These are phyloP conservation scores for Hyaloscypha bicolor DNA, from an alignment of 495 filamentous ascomycete species.

Conservation along the genomic window DNA sequence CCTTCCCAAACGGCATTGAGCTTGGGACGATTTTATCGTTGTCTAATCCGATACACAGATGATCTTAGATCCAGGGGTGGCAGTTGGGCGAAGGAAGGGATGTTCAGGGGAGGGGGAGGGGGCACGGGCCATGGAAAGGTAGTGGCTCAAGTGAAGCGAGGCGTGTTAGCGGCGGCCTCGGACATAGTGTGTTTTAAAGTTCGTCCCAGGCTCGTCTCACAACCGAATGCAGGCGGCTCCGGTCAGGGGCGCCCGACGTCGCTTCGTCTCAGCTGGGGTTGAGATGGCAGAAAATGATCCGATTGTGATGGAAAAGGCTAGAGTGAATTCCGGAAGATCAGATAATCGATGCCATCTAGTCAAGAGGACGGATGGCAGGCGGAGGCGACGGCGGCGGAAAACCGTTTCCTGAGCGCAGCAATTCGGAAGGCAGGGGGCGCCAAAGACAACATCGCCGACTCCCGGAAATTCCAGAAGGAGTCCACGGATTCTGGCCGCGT, in stretches of 20 bases:
- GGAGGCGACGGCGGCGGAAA: neutral
- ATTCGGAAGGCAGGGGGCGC: neutral
- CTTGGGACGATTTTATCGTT: constrained; percentile 18
- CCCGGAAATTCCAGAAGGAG: neutral
- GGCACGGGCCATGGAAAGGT: constrained; percentile 24
- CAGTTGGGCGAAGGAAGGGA: neutral
- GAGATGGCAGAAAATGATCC: constrained; percentile 11
- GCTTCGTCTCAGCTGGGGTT: constrained; percentile 21
- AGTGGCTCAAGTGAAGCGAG: constrained; percentile 1
- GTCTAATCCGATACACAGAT: constrained; percentile 16
- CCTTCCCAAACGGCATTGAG: constrained; percentile 24
- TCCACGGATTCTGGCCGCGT: neutral
- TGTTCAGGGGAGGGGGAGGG: neutral
- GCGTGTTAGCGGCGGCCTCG: constrained; percentile 1
- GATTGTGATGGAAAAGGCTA: constrained; percentile 14
- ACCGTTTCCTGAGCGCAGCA: neutral
- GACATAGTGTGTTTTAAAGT: constrained; percentile 28
- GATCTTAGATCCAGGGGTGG: constrained; percentile 1
- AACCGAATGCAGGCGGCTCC: constrained; percentile 13
- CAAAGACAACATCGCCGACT: neutral
- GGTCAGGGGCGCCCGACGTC: constrained; percentile 22
- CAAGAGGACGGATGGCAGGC: constrained; percentile 5
- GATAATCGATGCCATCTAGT: constrained; percentile 21
- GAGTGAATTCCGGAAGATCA: constrained; percentile 12
- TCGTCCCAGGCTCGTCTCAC: constrained; percentile 35